These are phyloP conservation scores for Periconia macrospinosa DNA, from an alignment of 2,329 filamentous ascomycete genomes.

Conservation along the genomic window DNA sequence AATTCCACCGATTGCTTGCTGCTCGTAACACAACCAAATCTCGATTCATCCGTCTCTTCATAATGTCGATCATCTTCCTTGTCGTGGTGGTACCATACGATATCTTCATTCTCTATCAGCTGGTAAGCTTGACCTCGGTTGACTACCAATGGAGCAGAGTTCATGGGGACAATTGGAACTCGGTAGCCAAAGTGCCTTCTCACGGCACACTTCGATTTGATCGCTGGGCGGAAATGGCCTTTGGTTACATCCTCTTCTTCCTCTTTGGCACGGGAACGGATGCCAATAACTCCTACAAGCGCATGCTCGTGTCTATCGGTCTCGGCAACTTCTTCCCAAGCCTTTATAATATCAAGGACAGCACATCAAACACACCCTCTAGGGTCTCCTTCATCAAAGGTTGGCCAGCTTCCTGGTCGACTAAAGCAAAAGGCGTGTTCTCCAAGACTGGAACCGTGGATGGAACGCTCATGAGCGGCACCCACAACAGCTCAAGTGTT, in stretches of 20 bases:
- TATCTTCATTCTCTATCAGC: conserved; percentile 50
- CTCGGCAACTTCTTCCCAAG: conserved; percentile 35
- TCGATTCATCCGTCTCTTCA: conserved; percentile 64
- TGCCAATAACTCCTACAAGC: conserved; percentile 45
- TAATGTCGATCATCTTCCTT: conserved; percentile 57
- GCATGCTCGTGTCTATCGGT: conserved; percentile 24
- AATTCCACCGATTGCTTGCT: conserved; percentile 60
- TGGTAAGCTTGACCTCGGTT: conserved; percentile 30
- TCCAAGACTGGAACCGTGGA: conserved; percentile 20
- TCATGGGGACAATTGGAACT: conserved; percentile 56
- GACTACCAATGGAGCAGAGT: conserved; percentile 57
- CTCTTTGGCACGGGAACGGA: conserved; percentile 68
- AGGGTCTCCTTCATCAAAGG: conserved; percentile 16
- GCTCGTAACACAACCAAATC: conserved; percentile 59
- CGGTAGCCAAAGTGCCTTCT: conserved; percentile 52
- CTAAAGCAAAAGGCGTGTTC: conserved; percentile 29
- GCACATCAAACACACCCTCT: conserved; percentile 15
- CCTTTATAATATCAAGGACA: conserved; percentile 22
- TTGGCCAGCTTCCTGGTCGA: conserved; percentile 20
- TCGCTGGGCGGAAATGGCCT: conserved; percentile 59
- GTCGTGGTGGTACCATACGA: conserved; percentile 57
- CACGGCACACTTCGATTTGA: conserved; percentile 53
- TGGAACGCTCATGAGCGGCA: conserved; percentile 12
- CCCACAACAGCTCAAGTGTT: conserved; percentile 13
- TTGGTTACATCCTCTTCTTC: conserved; percentile 60